These are phyloP conservation scores for Dictyostelium firmibasis DNA, from an alignment of 78 protist genomes.

Conservation along the genomic window DNA sequence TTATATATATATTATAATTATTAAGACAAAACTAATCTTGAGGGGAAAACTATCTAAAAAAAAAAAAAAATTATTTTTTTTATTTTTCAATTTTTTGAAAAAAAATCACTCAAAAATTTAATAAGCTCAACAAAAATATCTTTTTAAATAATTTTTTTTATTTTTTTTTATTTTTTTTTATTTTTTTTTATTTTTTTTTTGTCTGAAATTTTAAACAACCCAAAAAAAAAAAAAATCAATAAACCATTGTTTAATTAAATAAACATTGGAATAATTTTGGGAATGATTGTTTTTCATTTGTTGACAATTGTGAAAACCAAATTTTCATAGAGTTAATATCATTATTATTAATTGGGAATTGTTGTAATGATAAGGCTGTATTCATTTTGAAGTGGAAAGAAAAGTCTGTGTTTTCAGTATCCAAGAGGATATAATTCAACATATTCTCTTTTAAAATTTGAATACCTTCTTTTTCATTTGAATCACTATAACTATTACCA, in stretches of 20 bases:
- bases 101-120: no score
- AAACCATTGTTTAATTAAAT: no score
- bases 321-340: neutral
- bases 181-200: neutral
- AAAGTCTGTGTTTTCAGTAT: neutral
- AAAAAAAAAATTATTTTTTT: no score
- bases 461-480: conserved; percentile 7
- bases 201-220: no score
- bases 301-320: neutral
- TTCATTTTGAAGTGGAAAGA: neutral
- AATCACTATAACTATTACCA: neutral
- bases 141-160: no score
- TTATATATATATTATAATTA: neutral
- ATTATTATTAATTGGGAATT: neutral
- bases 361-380: conserved; percentile 1
- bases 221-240: no score
- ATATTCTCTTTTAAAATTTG: neutral
- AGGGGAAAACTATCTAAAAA: no score
- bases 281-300: neutral
- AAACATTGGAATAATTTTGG: neutral
- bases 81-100: no score
- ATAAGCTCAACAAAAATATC: no score
- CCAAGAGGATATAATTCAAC: neutral
- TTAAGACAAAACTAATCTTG: no score
- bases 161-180: no score